phyloP scores from a whole-genome alignment of 495 filamentous ascomycete genomes.

The Staphylotrichum tortipilum region DNA sequence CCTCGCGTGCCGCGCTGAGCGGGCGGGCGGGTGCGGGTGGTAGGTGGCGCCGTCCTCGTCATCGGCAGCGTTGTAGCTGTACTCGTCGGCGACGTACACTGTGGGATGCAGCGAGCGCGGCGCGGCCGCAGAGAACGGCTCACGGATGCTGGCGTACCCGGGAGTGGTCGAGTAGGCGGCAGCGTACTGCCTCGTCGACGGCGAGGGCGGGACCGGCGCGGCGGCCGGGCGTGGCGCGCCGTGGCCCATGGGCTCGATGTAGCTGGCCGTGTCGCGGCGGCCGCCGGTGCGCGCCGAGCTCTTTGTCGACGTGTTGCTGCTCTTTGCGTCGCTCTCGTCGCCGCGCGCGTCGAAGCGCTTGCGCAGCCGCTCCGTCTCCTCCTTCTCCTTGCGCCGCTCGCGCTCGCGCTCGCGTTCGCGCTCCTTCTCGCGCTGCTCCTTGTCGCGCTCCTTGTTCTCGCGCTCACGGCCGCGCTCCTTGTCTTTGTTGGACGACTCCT shows the following conservation, averaged over 20 bases:
- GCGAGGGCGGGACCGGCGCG: conserved; percentile 11
- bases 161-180: conserved; percentile 10
- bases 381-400: conserved; percentile 16
- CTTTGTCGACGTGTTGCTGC: conserved; percentile 18
- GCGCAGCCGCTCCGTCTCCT: conserved; percentile 24
- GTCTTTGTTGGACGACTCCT: conserved; percentile 17
- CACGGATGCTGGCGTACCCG: conserved; percentile 15
- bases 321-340: conserved; percentile 27
- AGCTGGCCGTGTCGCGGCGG: conserved; percentile 28
- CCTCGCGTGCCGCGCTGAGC: conserved; percentile 10
- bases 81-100: conserved; percentile 18
- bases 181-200: conserved; percentile 3
- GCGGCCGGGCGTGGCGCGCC: conserved; percentile 21
- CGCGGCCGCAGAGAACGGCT: conserved; percentile 3
- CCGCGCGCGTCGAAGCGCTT: conserved; percentile 18
- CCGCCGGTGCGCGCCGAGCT: too few species aligned
- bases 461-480: conserved; percentile 7
- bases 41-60: conserved; percentile 14
- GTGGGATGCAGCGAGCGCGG: conserved; percentile 19
- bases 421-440: conserved; percentile 10
- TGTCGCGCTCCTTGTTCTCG: conserved; percentile 10
- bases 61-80: conserved; percentile 8
- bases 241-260: conserved; percentile 29
- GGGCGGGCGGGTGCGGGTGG: conserved; percentile 9
- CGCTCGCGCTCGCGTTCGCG: conserved; percentile 11